phyloP scores from a whole-genome alignment of 495 filamentous ascomycete genomes.

The Letharia lupina region DNA sequence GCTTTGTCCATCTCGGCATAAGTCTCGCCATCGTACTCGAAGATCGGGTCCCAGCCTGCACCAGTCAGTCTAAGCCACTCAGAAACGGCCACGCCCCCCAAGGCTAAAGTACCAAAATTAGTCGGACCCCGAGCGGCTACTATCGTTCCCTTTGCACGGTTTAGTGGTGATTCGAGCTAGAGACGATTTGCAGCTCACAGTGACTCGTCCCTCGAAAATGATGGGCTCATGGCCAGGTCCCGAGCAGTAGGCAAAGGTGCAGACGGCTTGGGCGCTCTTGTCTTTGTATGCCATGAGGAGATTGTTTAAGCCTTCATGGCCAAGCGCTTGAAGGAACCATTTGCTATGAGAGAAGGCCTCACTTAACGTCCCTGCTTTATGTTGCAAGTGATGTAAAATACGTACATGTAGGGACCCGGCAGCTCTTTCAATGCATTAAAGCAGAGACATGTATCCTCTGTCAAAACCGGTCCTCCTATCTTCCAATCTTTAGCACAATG shows the following conservation, averaged over 20 bases:
- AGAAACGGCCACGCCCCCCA: not conserved
- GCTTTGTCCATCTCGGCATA: constrained; percentile 95
- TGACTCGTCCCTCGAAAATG: constrained; percentile 86
- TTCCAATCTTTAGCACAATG: constrained; percentile 26
- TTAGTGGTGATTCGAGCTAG: constrained; percentile 8
- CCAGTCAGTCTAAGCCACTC: not conserved
- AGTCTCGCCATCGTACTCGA: constrained; percentile 89
- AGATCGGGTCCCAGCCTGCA: constrained; percentile 89
- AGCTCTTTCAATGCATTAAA: constrained; percentile 83
- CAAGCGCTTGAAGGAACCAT: constrained; percentile 79
- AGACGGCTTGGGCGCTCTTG: constrained; percentile 85
- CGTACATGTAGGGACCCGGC: constrained; percentile 93
- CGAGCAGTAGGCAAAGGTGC: constrained; percentile 86
- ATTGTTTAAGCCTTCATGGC: constrained; percentile 79
- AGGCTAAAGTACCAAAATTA: constrained; percentile 62
- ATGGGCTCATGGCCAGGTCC: constrained; percentile 78
- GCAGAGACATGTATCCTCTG: constrained; percentile 91
- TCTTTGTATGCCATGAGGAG: constrained; percentile 83
- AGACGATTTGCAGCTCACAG: constrained; percentile 29
- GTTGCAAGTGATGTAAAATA: not conserved
- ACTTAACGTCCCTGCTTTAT: not conserved
- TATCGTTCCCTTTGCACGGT: constrained; percentile 51
- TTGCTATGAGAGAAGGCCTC: constrained; percentile 48
- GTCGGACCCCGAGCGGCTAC: constrained; percentile 65
- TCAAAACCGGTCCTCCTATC: constrained; percentile 80